Evolutionary conservation across 2,329 filamentous ascomycete genomes (phyloP).

Genomic region (Metarhizium album): DNA sequence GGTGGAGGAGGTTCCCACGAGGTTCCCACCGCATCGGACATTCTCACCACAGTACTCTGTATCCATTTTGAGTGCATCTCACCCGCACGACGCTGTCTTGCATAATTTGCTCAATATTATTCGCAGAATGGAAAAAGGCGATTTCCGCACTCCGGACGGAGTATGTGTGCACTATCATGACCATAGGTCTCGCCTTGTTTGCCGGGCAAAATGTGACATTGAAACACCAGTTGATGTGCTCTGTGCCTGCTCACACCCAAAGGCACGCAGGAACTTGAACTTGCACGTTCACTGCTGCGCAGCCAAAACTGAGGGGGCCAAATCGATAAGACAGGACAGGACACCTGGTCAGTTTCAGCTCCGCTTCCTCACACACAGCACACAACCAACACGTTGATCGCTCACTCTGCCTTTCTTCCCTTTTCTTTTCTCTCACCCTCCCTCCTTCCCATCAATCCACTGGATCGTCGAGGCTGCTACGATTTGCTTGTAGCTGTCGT

Average conservation of each 20-base stretch:
- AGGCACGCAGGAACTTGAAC: neutral
- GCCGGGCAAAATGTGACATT: too few species aligned
- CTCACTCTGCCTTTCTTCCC: neutral
- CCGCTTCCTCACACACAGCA: neutral
- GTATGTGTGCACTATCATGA: too few species aligned
- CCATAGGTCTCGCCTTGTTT: neutral
- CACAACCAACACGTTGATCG: neutral
- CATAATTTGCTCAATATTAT: neutral
- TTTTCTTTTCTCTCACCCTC: neutral
- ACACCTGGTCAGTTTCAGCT: neutral
- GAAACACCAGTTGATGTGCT: too few species aligned
- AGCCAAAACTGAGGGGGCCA: neutral
- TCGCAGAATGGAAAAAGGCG: too few species aligned
- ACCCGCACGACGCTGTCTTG: neutral
- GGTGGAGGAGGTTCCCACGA: neutral
- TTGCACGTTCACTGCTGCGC: too few species aligned
- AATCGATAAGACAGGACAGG: conserved; percentile 5
- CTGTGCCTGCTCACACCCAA: neutral
- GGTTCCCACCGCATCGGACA: neutral
- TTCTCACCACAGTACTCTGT: neutral
- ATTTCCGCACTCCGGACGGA: too few species aligned
- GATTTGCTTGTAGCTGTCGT: conserved; percentile 2
- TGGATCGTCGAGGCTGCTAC: conserved; percentile 3
- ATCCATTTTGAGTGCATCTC: neutral
- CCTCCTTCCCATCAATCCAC: neutral